Percentiles rank a stretch among this genome's conserved stretches.
phyloP scores from a whole-genome alignment of 2,329 filamentous ascomycete species.

The Chaetomium sp. region DNA sequence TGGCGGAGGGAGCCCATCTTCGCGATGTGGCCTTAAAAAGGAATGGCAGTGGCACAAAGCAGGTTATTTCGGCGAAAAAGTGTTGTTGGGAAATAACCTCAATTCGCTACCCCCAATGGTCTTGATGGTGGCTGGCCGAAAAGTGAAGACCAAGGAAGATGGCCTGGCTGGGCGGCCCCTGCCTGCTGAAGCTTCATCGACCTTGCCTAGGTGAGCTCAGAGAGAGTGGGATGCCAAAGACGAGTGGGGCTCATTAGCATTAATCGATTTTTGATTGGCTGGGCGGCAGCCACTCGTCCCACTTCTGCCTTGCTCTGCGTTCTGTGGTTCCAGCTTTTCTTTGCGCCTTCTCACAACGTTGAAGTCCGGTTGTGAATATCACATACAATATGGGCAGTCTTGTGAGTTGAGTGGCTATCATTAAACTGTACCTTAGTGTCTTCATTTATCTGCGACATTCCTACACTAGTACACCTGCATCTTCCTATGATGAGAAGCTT shows the following conservation, averaged over 20 bases:
- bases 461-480: not conserved
- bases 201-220: not conserved
- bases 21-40: not conserved
- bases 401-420: not conserved
- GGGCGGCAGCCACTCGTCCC: not conserved
- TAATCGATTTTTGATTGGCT: not conserved
- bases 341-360: not conserved
- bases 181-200: conserved; percentile 1
- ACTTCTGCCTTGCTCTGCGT: not conserved
- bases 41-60: not conserved
- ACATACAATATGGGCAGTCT: not conserved
- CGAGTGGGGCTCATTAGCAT: conserved; percentile 5
- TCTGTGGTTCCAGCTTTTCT: not conserved
- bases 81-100: not conserved
- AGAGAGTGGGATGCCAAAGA: not conserved
- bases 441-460: not conserved
- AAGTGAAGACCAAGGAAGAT: not conserved
- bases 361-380: not conserved
- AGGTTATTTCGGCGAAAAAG: not conserved
- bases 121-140: not conserved
- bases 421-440: not conserved
- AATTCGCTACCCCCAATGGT: not conserved
- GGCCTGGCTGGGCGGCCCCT: not conserved
- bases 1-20: not conserved
- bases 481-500: not conserved